phyloP scores from a whole-genome alignment of 257 asterid genomes.

The Jaltomata sinuosa region DNA sequence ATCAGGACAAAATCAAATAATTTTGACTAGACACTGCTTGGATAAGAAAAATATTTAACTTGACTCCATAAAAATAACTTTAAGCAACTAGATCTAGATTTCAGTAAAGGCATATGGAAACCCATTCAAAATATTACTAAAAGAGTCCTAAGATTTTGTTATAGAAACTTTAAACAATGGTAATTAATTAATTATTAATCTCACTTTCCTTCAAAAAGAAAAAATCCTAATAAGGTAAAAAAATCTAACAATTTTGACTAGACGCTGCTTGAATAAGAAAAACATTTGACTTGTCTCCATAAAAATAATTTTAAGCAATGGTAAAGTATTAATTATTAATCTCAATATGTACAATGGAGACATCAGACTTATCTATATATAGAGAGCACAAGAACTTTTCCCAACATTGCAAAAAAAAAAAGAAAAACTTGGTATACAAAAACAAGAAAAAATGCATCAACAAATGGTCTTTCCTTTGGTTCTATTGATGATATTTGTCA shows the following conservation, averaged over 20 bases:
- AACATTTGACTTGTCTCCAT: background rate
- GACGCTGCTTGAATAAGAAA: no score
- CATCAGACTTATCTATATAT: background rate
- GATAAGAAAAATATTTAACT: background rate
- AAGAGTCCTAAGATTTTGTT: background rate
- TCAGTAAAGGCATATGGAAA: no score
- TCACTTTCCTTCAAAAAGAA: no score
- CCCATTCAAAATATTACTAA: background rate
- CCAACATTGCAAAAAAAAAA: background rate
- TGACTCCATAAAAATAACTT: background rate
- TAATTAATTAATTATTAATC: no score
- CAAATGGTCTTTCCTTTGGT: background rate
- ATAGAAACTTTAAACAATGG: background rate
- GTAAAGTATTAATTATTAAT: background rate
- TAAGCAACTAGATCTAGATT: no score
- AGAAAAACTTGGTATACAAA: background rate
- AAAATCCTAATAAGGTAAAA: no score
- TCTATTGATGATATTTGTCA: background rate
- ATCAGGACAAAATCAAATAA: no score
- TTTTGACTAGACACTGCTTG: background rate
- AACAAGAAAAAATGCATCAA: background rate
- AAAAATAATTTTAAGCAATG: background rate
- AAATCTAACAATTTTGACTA: no score
- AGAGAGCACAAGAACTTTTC: background rate
- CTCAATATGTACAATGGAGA: background rate